These are phyloP conservation scores for Citrus inodora DNA, from an alignment of 345 rosid genomes.

Conservation along the genomic window DNA sequence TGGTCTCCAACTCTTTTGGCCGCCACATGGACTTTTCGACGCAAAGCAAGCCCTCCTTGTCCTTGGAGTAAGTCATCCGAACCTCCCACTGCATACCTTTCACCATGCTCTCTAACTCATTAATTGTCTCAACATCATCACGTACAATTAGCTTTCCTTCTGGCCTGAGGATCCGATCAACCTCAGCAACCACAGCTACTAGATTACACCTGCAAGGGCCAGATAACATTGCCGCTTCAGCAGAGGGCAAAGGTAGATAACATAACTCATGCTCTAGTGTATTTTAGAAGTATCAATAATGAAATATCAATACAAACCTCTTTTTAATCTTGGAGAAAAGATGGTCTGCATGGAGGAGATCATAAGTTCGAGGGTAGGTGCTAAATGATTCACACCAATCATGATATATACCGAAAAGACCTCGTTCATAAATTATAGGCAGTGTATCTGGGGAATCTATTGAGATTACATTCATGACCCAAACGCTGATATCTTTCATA, in stretches of 20 bases:
- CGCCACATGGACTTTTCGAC: constrained; percentile 87
- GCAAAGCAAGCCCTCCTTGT: constrained; percentile 77
- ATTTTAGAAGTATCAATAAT: neutral
- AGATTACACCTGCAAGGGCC: constrained; percentile 57
- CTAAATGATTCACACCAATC: constrained; percentile 98
- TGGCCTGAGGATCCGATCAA: constrained; percentile 80
- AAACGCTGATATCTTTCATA: constrained; percentile 66
- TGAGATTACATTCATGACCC: constrained; percentile 96
- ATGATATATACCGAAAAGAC: constrained; percentile 90
- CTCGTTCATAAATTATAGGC: constrained; percentile 86
- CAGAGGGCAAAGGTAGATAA: neutral
- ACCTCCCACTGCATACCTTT: constrained; percentile 82
- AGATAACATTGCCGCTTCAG: neutral
- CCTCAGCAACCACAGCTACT: constrained; percentile 74
- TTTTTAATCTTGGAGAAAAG: constrained; percentile 77
- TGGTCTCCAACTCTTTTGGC: constrained; percentile 56
- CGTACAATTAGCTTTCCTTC: constrained; percentile 83
- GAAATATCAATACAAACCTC: constrained; percentile 38
- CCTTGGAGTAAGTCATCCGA: constrained; percentile 69
- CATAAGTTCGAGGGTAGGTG: constrained; percentile 95
- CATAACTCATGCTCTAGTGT: neutral
- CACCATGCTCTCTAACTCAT: constrained; percentile 52
- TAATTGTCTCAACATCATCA: constrained; percentile 61
- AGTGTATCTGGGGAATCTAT: constrained; percentile 88
- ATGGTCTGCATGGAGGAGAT: constrained; percentile 96